Percentiles rank a stretch among this genome's conserved stretches.
Conservation (phyloP, 345 rosid species). For the Alliaria petiolata region DNA sequence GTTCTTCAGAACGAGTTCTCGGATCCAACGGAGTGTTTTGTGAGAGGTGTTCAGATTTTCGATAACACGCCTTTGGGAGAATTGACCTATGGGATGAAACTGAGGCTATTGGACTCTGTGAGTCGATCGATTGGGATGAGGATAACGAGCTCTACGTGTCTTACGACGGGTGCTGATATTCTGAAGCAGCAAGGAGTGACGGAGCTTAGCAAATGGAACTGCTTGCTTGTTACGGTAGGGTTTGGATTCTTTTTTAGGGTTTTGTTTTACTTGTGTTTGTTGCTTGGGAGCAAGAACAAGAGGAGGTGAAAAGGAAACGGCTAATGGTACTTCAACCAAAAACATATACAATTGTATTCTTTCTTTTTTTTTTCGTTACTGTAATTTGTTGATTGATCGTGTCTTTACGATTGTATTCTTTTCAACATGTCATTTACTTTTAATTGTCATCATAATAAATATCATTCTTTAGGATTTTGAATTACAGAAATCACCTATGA, state of each 20-base stretch:
- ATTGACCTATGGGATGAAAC: conserved; percentile 40
- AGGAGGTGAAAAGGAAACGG: conserved; percentile 39
- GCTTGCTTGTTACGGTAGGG: conserved; percentile 73
- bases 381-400: not conserved
- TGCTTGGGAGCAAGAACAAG: conserved; percentile 85
- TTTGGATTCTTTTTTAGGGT: conserved; percentile 80
- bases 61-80: conserved; percentile 61
- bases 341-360: not conserved
- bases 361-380: not conserved
- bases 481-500: not conserved
- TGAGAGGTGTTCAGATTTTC: conserved; percentile 67
- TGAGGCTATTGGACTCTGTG: conserved; percentile 49
- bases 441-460: not conserved
- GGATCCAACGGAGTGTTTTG: conserved; percentile 58
- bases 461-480: not conserved
- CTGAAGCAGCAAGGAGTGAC: conserved; percentile 59
- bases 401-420: conserved; percentile 3
- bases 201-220: conserved; percentile 64
- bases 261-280: conserved; percentile 66
- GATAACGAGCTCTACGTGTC: conserved; percentile 59
- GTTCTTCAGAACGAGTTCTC: conserved; percentile 62
- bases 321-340: not conserved
- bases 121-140: conserved; percentile 49
- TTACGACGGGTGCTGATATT: conserved; percentile 61
- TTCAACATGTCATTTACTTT: not conserved